These are phyloP conservation scores for Hibiscus tridactylites DNA, from an alignment of 345 rosid species.

Conservation along the genomic window DNA sequence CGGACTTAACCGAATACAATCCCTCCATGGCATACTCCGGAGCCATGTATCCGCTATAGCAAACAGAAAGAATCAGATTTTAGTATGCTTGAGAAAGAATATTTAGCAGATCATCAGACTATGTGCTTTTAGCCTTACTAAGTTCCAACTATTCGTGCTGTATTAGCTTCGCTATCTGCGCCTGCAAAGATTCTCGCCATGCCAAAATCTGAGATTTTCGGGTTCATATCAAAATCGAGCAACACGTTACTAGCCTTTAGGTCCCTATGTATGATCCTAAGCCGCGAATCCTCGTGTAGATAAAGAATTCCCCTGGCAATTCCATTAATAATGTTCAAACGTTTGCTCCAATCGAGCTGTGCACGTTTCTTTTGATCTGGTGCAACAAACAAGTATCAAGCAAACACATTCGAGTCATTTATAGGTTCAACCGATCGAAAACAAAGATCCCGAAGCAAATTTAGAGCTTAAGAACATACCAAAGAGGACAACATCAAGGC, in stretches of 20 bases:
- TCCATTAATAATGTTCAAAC: slow-evolving; percentile 28
- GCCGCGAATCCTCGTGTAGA: slow-evolving; percentile 47
- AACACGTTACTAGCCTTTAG: slow-evolving; percentile 40
- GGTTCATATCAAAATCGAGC: slow-evolving; percentile 38
- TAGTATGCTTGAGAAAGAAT: background rate
- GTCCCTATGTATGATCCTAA: slow-evolving; percentile 24
- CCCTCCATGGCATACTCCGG: slow-evolving; percentile 50
- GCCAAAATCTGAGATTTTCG: slow-evolving; percentile 48
- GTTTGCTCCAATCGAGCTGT: slow-evolving; percentile 31
- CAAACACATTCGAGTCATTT: background rate
- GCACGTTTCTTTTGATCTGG: slow-evolving; percentile 25
- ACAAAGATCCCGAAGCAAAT: background rate
- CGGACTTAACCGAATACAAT: slow-evolving; percentile 33
- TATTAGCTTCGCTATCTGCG: slow-evolving; percentile 35
- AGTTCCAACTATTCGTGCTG: slow-evolving; percentile 38
- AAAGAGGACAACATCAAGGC: slow-evolving; percentile 34
- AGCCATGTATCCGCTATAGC: slow-evolving; percentile 45
- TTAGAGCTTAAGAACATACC: slow-evolving; percentile 22
- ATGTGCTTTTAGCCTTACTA: slow-evolving; percentile 21
- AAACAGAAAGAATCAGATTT: background rate
- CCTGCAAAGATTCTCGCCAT: slow-evolving; percentile 46
- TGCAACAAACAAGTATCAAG: background rate
- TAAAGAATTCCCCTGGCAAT: slow-evolving; percentile 41
- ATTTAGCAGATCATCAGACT: background rate
- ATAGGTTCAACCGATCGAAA: background rate